Evolutionary conservation across 805 yeast species (phyloP), one percentile per base, ranked within the genome.

Genomic region (Candida glaebosa): DNA sequence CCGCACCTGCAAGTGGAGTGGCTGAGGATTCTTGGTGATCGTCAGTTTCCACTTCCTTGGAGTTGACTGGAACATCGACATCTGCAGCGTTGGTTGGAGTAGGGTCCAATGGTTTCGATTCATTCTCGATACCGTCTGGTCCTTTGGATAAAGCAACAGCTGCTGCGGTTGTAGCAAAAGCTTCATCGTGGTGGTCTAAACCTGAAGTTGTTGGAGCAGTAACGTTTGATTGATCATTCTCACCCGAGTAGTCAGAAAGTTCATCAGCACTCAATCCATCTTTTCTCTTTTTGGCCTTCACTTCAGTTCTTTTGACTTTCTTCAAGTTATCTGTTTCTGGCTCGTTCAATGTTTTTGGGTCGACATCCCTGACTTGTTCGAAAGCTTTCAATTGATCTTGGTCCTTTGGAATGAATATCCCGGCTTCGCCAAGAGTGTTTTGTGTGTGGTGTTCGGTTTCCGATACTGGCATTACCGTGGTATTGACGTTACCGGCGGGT

Each of bases 381-480:
- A 88, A 84, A 37, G 81, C 96, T 44, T 76, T 69, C 52, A 87
- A 77, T n/a, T 78, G 73, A 34, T 73, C 75, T 15, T 87, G 74
- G 55, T 84, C 75, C 32, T 66, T 53, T 37, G 91, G 91, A 50
- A 84, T 58, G 30, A 69, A 75, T 45, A 85, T 73, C 36, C 96
- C 96, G 20, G 93, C 88, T 54, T 84, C 90, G 38, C 87, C 85
- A 28, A 69, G 49, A 41, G 74, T 52, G 6, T 73, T 59, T 44
- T 66, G 64, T 40, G 63, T 69, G 31, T 54, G 39, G 15, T 54
- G 58, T 43, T 61, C 71, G 24, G 53, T 42, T 39, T 51, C 40
- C 4, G 12, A 9, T 9, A 52, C 41, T 15, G 74, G 73, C 56
- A 67, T 44, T 22, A 66, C 74, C 22, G 72, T 66, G 40, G 73